Base-by-base conservation (phyloP, 306 rosid genomes). In the Hippophae rhamnoides region DNA sequence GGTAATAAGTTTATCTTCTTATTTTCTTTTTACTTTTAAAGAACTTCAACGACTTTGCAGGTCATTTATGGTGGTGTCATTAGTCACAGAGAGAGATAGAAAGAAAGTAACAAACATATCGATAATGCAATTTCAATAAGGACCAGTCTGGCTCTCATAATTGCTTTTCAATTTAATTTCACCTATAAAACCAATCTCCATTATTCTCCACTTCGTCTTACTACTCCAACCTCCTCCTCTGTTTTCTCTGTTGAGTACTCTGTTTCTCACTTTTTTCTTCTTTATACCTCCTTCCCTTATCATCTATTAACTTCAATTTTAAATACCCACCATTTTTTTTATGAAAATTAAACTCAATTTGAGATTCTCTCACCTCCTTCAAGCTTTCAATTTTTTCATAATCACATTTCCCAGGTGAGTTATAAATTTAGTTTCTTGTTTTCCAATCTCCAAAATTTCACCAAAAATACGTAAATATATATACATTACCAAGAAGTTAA, bases 101-200 rank as follows among this genome's bases (percentile, higher is more conserved):
- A 18, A 60, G 23, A 18, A 43, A 47, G 64, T 62, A 43, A 47
- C n/a, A 78, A 66, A 56, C 46, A 14, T 23, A 25, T 31, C 38
- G 56, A 13, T 65, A 62, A 56, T 61, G 64, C 60, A 62, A 31
- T 52, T 47, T 61, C 43, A 7, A 2, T 7, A 59, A 73, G 58
- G 38, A 74, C 70, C 79, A 69, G 78, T 69, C 87, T 84, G 87
- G 79, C 85, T 61, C 31, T 54, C 76, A 66, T 86, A 57, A 84
- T 78, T 82, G 76, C 83, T 66, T 58, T 76, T 66, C 79, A 74
- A 64, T 63, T 56, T 58, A 44, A 27, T 46, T 70, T 71, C 83
- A 80, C 84, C 97, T 84, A 84, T 84, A 87, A 82, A 87, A 75
- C 68, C 66, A 69, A 69, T 71, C 76, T 69, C 72, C 52, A 54